phyloP scores from a whole-genome alignment of 1,139 yeast genomes.

The Waltiozyma sp. region DNA sequence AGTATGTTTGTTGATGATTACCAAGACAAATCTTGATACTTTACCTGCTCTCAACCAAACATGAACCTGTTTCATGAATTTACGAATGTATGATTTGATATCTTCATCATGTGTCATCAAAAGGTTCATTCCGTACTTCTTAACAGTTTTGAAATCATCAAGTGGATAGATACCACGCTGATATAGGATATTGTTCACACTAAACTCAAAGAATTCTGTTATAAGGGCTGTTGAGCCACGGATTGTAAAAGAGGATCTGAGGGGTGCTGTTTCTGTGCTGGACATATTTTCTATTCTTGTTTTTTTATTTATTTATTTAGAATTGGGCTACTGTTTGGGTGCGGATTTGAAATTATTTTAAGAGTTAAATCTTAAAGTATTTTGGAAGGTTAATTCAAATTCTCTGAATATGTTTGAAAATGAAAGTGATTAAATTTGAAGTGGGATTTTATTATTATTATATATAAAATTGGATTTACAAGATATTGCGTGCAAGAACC shows the following conservation, averaged over 20 bases:
- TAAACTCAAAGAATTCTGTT: slow-evolving; percentile 75
- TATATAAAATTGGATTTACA: too few species aligned
- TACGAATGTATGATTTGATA: slow-evolving; percentile 55
- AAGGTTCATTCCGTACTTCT: slow-evolving; percentile 72
- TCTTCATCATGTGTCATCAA: slow-evolving; percentile 70
- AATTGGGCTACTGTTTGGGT: too few species aligned
- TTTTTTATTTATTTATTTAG: too few species aligned
- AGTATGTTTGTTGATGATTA: slow-evolving; percentile 54
- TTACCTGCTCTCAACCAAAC: slow-evolving; percentile 71
- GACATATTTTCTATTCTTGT: background rate
- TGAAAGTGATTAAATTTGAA: too few species aligned
- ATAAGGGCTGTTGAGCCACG: slow-evolving; percentile 73
- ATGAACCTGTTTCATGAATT: slow-evolving; percentile 65
- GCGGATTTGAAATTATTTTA: too few species aligned
- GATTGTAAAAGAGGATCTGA: slow-evolving; percentile 45
- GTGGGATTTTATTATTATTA: too few species aligned
- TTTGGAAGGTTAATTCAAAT: too few species aligned
- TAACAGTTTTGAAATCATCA: slow-evolving; percentile 72
- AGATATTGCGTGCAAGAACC: background rate
- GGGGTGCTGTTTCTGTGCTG: slow-evolving; percentile 18
- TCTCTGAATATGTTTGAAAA: too few species aligned
- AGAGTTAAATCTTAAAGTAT: too few species aligned
- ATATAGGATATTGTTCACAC: slow-evolving; percentile 70
- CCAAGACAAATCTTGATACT: slow-evolving; percentile 60
- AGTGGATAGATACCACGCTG: slow-evolving; percentile 89